Conservation (phyloP, 345 rosid genomes). For the Populus deltoides region DNA sequence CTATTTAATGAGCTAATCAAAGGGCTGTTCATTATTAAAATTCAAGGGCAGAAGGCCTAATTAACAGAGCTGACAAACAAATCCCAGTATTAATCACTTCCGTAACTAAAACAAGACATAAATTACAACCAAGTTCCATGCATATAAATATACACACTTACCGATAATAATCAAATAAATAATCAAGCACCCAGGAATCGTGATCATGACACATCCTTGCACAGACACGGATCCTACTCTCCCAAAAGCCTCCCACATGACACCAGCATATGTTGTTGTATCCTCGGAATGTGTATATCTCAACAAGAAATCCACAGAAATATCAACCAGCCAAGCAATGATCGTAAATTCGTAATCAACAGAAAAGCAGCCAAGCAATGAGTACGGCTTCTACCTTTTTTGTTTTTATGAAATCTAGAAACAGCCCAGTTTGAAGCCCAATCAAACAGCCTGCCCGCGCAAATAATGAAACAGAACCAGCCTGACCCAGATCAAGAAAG, state of each 20-base stretch:
- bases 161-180: conserved; percentile 78
- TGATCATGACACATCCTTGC: conserved; percentile 59
- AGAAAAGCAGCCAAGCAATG: conserved; percentile 54
- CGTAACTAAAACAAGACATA: not conserved
- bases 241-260: conserved; percentile 87
- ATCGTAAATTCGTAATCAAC: conserved; percentile 30
- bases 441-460: not conserved
- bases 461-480: too few species aligned
- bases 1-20: not conserved
- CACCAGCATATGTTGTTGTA: conserved; percentile 65
- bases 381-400: too few species aligned
- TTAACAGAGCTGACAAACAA: not conserved
- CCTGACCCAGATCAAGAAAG: too few species aligned
- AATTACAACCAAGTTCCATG: not conserved
- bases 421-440: too few species aligned
- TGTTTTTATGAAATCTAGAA: too few species aligned
- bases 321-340: conserved; percentile 63
- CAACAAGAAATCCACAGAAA: conserved; percentile 72
- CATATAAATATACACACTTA: conserved; percentile 9
- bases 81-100: not conserved
- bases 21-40: not conserved
- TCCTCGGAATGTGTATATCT: conserved; percentile 59
- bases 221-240: conserved; percentile 50
- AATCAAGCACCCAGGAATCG: conserved; percentile 73
- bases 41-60: not conserved